Percentiles rank a stretch among this genome's conserved stretches.
phyloP scores from a whole-genome alignment of 495 filamentous ascomycete species.

The Diplogelasinospora grovesii region DNA sequence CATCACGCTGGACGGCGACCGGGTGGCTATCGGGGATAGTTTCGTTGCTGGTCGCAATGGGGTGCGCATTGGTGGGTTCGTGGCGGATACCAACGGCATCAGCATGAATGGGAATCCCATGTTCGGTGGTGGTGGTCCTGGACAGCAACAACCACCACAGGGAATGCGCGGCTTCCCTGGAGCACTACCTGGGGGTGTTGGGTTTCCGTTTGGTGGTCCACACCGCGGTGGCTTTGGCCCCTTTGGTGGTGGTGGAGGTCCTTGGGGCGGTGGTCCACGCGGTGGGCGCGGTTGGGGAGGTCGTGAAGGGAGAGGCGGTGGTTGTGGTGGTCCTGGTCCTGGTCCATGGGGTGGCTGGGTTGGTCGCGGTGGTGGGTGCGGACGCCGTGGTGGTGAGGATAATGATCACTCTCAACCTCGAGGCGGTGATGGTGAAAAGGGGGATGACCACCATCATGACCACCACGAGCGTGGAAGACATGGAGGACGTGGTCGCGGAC shows the following conservation, averaged over 20 bases:
- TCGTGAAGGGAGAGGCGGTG: neutral
- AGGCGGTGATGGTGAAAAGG: neutral
- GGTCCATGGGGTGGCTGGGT: neutral
- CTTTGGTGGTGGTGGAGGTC: constrained; percentile 3
- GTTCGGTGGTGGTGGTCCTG: constrained; percentile 9
- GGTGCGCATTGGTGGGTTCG: constrained; percentile 27
- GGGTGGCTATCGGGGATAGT: constrained; percentile 30
- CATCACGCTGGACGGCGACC: constrained; percentile 31
- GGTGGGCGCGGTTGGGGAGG: neutral
- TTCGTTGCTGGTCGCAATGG: constrained; percentile 38
- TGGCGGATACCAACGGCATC: constrained; percentile 27
- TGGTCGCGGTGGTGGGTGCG: neutral
- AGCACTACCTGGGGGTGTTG: neutral
- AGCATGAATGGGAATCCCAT: constrained; percentile 23
- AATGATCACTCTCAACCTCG: too few species aligned
- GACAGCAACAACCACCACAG: too few species aligned
- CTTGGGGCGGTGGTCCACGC: neutral
- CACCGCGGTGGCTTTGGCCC: constrained; percentile 1
- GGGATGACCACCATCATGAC: constrained; percentile 1
- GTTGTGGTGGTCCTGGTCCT: neutral
- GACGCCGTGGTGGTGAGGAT: constrained; percentile 1
- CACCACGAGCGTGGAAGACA: constrained; percentile 3
- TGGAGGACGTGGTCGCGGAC: constrained; percentile 8
- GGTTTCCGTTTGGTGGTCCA: neutral
- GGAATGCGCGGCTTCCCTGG: too few species aligned